phyloP scores from a whole-genome alignment of 352 stramenopile genomes.

The Phytophthora fragariae region DNA sequence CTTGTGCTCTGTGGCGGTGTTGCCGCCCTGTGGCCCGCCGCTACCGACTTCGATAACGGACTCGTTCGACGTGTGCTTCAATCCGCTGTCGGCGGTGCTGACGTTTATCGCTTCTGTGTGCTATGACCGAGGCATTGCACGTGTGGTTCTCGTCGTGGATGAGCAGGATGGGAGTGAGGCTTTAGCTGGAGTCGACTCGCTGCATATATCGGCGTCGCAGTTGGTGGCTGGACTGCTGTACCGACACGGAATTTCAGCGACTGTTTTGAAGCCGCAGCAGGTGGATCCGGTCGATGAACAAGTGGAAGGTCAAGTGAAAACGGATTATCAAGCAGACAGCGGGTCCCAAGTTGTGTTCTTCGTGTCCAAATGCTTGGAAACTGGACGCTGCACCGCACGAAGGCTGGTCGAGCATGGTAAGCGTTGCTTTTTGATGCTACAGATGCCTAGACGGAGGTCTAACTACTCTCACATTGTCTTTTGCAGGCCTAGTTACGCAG shows the following conservation, averaged over 20 bases:
- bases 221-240: slow-evolving; percentile 39
- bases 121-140: slow-evolving; percentile 12
- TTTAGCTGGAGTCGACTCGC: background rate
- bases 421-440: slow-evolving; percentile 3
- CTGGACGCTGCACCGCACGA: slow-evolving; percentile 10
- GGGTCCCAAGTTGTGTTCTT: slow-evolving; percentile 35
- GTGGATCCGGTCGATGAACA: background rate
- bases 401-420: slow-evolving; percentile 41
- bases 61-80: slow-evolving; percentile 43
- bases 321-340: background rate
- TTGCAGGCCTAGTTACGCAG: slow-evolving; percentile 25
- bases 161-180: background rate
- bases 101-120: slow-evolving; percentile 37
- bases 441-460: background rate
- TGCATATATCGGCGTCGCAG: slow-evolving; percentile 20
- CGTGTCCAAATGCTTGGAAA: slow-evolving; percentile 23
- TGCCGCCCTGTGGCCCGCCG: slow-evolving; percentile 17
- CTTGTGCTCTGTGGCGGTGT: slow-evolving; percentile 37
- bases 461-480: background rate
- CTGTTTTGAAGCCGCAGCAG: slow-evolving; percentile 11
- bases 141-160: slow-evolving; percentile 22
- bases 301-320: background rate
- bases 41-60: slow-evolving; percentile 17
- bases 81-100: slow-evolving; percentile 45
- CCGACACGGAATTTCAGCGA: slow-evolving; percentile 44